phyloP scores from a whole-genome alignment of 176 grass and related monocot genomes.

The Phoenix roebelenii region DNA sequence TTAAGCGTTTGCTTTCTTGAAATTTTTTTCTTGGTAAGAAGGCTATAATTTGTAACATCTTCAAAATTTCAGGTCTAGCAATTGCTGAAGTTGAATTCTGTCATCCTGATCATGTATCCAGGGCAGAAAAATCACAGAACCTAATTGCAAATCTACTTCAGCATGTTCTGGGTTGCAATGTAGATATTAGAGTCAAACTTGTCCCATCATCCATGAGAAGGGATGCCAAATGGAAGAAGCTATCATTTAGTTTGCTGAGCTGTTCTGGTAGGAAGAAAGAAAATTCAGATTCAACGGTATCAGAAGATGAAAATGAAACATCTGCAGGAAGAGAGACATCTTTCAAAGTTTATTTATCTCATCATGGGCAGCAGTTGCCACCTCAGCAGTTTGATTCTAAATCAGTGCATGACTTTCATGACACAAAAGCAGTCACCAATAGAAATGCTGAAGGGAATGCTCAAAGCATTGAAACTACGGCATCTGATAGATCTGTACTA shows the following conservation, averaged over 20 bases:
- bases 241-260: constrained; percentile 71
- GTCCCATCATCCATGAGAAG: constrained; percentile 29
- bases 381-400: constrained; percentile 17
- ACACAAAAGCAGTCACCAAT: constrained; percentile 30
- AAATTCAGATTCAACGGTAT: constrained; percentile 57
- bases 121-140: constrained; percentile 68
- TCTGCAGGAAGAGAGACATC: constrained; percentile 42
- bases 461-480: constrained; percentile 30
- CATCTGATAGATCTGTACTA: constrained; percentile 54
- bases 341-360: constrained; percentile 56
- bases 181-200: constrained; percentile 80
- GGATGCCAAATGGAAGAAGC: constrained; percentile 59
- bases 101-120: constrained; percentile 74
- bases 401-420: constrained; percentile 1
- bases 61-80: constrained; percentile 55
- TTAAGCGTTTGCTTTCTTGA: no score
- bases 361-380: constrained; percentile 32
- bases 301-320: constrained; percentile 43
- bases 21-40: no score
- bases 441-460: constrained; percentile 37
- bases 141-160: constrained; percentile 58
- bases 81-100: constrained; percentile 88
- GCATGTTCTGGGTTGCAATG: constrained; percentile 73
- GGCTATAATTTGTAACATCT: no score
- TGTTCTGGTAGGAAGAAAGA: constrained; percentile 93